Evolutionary conservation across 1,284 basidiomycete genomes (phyloP).

Genomic region (Xanthoconium separans): DNA sequence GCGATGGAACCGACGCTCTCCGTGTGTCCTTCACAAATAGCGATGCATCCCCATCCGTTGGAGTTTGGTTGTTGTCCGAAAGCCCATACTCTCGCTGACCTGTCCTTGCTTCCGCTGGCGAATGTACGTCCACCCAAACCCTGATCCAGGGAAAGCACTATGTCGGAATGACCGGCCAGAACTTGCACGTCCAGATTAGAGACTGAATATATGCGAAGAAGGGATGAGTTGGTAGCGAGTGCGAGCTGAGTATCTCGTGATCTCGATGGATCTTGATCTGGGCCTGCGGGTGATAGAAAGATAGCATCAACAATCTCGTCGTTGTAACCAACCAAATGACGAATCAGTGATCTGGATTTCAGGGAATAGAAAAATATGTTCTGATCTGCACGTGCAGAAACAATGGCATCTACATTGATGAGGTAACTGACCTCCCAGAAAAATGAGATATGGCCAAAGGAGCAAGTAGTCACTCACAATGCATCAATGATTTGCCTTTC

Average conservation of each 20-base stretch:
- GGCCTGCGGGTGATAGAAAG: constrained; percentile 59
- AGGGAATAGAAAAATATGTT: constrained; percentile 91
- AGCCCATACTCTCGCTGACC: constrained; percentile 85
- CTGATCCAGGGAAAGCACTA: constrained; percentile 84
- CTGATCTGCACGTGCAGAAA: constrained; percentile 95
- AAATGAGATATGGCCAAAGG: constrained; percentile 17
- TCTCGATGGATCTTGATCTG: constrained; percentile 8
- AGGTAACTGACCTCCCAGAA: constrained; percentile 56
- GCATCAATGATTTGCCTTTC: constrained; percentile 74
- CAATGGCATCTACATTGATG: constrained; percentile 59
- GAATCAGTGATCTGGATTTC: constrained; percentile 56
- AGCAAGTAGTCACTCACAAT: constrained; percentile 50
- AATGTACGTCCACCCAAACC: constrained; percentile 70
- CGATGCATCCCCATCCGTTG: constrained; percentile 75
- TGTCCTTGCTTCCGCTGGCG: constrained; percentile 92
- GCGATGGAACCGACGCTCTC: constrained; percentile 93
- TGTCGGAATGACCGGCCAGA: constrained; percentile 86
- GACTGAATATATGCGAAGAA: constrained; percentile 85
- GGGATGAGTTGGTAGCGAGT: constrained; percentile 92
- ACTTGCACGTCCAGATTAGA: constrained; percentile 76
- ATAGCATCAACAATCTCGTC: constrained; percentile 94
- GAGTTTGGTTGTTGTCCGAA: constrained; percentile 29
- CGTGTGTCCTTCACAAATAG: constrained; percentile 89
- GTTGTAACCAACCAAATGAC: constrained; percentile 96
- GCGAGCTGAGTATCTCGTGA: constrained; percentile 74